Evolutionary conservation across 1,139 yeast genomes (phyloP).

Genomic region (Candida sp.): DNA sequence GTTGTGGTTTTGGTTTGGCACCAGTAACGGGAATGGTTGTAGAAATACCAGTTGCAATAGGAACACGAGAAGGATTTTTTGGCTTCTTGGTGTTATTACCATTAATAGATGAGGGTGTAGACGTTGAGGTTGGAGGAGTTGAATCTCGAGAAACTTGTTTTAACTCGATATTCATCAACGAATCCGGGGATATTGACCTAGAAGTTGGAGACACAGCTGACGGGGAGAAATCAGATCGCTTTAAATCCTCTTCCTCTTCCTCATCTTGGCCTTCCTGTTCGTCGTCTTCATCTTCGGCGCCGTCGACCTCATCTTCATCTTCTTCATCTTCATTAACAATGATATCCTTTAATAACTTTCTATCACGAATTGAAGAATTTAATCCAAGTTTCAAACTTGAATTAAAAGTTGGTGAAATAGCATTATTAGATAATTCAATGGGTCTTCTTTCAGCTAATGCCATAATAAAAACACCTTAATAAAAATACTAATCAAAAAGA

Average conservation of each 20-base stretch:
- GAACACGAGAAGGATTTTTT: conserved; percentile 39
- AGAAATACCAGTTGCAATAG: conserved; percentile 70
- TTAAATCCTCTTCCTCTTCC: conserved; percentile 6
- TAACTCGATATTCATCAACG: conserved; percentile 24
- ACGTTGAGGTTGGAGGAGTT: conserved; percentile 22
- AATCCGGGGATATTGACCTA: conserved; percentile 44
- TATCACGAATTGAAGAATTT: conserved; percentile 5
- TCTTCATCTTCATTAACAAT: conserved; percentile 8
- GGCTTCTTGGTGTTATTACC: conserved; percentile 22
- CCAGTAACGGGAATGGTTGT: conserved; percentile 80
- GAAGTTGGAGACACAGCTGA: conserved; percentile 34
- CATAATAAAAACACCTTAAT: conserved; percentile 23
- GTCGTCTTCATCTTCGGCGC: conserved; percentile 6
- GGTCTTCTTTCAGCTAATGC: conserved; percentile 62
- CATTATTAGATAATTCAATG: conserved; percentile 38
- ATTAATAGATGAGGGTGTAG: conserved; percentile 12
- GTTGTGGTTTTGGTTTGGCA: conserved; percentile 70
- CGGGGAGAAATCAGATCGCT: conserved; percentile 7
- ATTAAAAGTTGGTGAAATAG: conserved; percentile 44
- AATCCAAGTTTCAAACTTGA: conserved; percentile 26
- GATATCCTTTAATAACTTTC: neutral
- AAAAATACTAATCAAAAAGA: conserved; percentile 2
- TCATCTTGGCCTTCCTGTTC: conserved; percentile 8
- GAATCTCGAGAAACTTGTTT: conserved; percentile 21
- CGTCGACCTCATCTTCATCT: conserved; percentile 6